Evolutionary conservation across 1,284 basidiomycete genomes (phyloP).

Genomic region (Rhodotorula sp.): DNA sequence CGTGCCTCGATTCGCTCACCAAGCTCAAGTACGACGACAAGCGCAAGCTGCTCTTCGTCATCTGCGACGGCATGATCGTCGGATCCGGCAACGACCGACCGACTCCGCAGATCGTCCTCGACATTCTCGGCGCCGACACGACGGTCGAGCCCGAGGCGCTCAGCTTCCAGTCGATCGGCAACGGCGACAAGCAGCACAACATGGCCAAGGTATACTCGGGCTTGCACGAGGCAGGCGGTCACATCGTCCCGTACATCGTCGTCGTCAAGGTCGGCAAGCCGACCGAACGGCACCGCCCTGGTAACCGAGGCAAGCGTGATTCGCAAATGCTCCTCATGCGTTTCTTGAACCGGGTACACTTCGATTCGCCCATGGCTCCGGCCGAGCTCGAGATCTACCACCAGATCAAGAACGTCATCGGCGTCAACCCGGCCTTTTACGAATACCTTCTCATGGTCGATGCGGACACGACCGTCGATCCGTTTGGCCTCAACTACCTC

Average conservation of each 20-base stretch:
- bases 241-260: constrained; percentile 78
- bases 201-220: constrained; percentile 99
- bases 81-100: constrained; percentile 64
- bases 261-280: constrained; percentile 97
- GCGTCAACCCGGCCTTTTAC: constrained; percentile 97
- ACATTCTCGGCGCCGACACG: constrained; percentile 92
- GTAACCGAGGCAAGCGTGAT: constrained; percentile 95
- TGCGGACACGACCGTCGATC: constrained; percentile 72
- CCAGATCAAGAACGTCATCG: constrained; percentile 99
- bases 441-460: constrained; percentile 96
- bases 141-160: constrained; percentile 92
- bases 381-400: constrained; percentile 97
- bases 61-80: constrained; percentile 98
- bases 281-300: constrained; percentile 85
- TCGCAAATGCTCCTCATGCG: constrained; percentile 96
- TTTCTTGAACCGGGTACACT: constrained; percentile 97
- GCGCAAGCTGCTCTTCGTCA: constrained; percentile 87
- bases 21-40: constrained; percentile 97
- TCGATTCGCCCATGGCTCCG: constrained; percentile 93
- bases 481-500: constrained; percentile 38
- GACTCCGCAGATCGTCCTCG: constrained; percentile 76
- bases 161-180: constrained; percentile 88
- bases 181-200: constrained; percentile 94
- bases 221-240: constrained; percentile 87
- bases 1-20: constrained; percentile 91